A percentile compares a stretch with the other conserved stretches of the same genome.
Evolutionary conservation across 2,329 filamentous ascomycete genomes (phyloP).

Genomic region (Botrytis pseudocinerea): DNA sequence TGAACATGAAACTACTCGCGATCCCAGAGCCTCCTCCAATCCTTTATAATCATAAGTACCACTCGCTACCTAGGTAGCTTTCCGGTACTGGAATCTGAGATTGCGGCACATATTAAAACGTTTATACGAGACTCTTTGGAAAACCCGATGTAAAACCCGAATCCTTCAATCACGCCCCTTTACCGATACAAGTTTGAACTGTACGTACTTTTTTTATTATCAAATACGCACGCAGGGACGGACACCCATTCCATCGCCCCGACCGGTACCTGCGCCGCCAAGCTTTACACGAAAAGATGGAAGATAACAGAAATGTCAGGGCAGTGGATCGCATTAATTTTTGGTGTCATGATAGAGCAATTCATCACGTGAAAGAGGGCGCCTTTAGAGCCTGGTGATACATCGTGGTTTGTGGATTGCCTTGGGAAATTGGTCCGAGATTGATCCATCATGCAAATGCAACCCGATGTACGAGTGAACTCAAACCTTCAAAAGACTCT

Average conservation of each 20-base stretch:
- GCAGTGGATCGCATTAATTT: not conserved
- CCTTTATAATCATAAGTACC: not conserved
- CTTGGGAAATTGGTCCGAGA: not conserved
- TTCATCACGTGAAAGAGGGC: not conserved
- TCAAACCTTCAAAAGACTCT: not conserved
- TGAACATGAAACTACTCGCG: not conserved
- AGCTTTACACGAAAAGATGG: not conserved
- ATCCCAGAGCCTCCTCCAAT: not conserved
- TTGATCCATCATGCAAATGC: not conserved
- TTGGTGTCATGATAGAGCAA: not conserved
- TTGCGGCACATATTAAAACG: not conserved
- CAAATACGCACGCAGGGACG: not conserved
- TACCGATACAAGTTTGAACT: not conserved
- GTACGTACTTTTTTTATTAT: not conserved
- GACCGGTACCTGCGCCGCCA: conserved; percentile 9
- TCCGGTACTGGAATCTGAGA: not conserved
- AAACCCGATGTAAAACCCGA: not conserved
- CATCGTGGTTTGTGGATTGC: not conserved
- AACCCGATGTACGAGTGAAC: not conserved
- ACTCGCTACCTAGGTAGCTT: not conserved
- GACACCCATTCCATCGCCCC: not conserved
- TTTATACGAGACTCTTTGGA: not conserved
- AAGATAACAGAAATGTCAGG: not conserved
- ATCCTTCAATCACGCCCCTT: not conserved
- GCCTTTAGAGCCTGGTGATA: not conserved